Base-by-base conservation (phyloP, 2,329 filamentous ascomycete species). In the Neoarthrinium moseri region DNA sequence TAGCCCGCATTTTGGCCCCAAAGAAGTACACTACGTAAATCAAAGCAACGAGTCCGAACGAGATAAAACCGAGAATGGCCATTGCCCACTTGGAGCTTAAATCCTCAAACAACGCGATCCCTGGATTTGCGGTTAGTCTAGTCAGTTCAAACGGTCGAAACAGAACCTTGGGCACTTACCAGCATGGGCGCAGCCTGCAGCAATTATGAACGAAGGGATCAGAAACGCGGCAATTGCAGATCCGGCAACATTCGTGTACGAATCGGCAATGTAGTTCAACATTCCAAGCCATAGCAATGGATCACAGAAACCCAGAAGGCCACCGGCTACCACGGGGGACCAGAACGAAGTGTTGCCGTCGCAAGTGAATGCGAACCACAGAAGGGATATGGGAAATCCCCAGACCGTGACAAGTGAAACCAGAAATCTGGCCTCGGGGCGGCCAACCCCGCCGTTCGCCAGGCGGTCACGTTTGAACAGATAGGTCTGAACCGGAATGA, bases 281-380 rank as follows among this genome's bases (percentile, higher is more conserved):
- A 70, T 71, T 39, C 57, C 54, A n/a, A 71, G 57, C 66, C 66
- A 72, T 4, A 71, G 58, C n/a, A 72, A 49, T 7, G 69, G 67
- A 49, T 71, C 67, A 22, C 64, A 67, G 49, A 71, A 66, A 6
- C 67, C 68, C 15, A 72, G 57, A 6, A 71, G 51, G 8, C 51
- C 65, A 26, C 68, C 68, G 6, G 68, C 67, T 4, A 69, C 53
- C 32, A 72, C 57, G 8, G 68, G 68, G 3, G 63, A 68, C 69
- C 68, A 71, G 51, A 62, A 71, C 6, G 56, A 66, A 2, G 60
- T 60, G 32, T 59, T 63, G 40, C 67, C 67, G 48, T 69, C 61
- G 36, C 59, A 64, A 5, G 68, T 72, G 51, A 70, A 71, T 5
- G 64, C 69, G 51, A 70, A 71, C 66, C 68, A 71, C 34, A 72